phyloP scores from a whole-genome alignment of 257 asterid genomes.

The Capsicum rhomboideum region DNA sequence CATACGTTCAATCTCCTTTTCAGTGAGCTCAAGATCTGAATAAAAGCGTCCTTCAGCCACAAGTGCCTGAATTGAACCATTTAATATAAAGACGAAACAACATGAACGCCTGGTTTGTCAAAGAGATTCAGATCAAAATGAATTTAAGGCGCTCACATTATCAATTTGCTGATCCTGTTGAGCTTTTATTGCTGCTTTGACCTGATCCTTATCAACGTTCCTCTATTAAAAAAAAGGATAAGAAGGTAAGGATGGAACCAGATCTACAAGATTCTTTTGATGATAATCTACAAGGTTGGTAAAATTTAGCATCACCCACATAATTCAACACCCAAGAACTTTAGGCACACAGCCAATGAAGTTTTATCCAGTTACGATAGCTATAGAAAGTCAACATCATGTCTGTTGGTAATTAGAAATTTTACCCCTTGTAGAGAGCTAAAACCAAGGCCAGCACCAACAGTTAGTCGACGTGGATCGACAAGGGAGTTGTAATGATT shows the following conservation, averaged over 20 bases:
- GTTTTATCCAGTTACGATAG: neutral
- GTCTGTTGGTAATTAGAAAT: neutral
- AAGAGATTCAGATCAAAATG: neutral
- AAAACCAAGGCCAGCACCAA: constrained; percentile 97
- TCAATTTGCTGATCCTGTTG: constrained; percentile 99
- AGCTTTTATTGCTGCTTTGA: constrained; percentile 95
- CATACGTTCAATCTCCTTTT: constrained; percentile 95
- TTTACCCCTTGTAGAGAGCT: constrained; percentile 87
- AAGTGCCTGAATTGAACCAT: constrained; percentile 60
- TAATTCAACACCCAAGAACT: neutral
- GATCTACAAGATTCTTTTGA: neutral
- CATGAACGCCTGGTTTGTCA: neutral
- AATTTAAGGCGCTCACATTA: constrained; percentile 32
- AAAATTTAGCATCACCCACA: neutral
- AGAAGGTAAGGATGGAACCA: neutral
- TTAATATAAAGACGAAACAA: neutral
- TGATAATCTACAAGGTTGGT: neutral
- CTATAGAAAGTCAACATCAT: neutral
- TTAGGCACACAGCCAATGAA: neutral
- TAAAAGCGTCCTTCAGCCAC: constrained; percentile 95
- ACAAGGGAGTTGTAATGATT: constrained; percentile 96
- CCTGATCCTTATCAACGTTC: constrained; percentile 72
- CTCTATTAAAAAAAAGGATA: constrained; percentile 26
- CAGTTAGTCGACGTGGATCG: constrained; percentile 74
- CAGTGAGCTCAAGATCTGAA: constrained; percentile 96